Percentiles rank a stretch among this genome's conserved stretches.
Conservation (phyloP, 225 moss, liverwort and hornwort species). For the Polytrichum formosum region DNA sequence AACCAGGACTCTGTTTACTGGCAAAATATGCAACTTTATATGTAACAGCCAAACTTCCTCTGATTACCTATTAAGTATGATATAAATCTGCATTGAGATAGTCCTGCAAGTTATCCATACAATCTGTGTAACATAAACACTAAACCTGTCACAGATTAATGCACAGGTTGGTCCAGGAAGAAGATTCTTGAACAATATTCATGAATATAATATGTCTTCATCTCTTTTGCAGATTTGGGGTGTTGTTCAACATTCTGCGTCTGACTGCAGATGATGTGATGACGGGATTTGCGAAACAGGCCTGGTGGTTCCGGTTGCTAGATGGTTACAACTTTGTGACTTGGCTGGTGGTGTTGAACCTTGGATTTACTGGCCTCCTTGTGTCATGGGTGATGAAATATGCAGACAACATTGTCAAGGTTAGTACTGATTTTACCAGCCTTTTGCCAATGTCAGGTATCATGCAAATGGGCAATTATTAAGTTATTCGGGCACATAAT, state of each 20-base stretch:
- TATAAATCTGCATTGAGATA: too few relatives aligned
- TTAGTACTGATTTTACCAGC: conserved; percentile 11
- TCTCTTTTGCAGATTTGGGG: conserved; percentile 60
- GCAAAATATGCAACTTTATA: conserved; percentile 95
- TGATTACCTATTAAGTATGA: too few relatives aligned
- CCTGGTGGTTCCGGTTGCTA: conserved; percentile 75
- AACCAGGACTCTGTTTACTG: conserved; percentile 83
- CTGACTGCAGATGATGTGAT: conserved; percentile 60
- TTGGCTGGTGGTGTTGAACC: conserved; percentile 76
- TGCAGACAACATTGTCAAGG: conserved; percentile 97
- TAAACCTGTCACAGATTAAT: too few relatives aligned
- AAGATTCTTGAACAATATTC: too few relatives aligned
- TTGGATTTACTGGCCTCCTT: conserved; percentile 81
- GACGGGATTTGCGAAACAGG: conserved; percentile 38
- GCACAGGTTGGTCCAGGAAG: too few relatives aligned
- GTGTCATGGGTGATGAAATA: conserved; percentile 99
- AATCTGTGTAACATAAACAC: too few relatives aligned
- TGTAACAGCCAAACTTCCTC: conserved; percentile 37
- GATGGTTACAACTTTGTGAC: conserved; percentile 66
- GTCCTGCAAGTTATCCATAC: too few relatives aligned
- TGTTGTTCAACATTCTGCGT: conserved; percentile 72
- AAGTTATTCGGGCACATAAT: too few relatives aligned
- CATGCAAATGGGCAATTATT: too few relatives aligned
- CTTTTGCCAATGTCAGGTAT: neutral
- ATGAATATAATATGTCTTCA: too few relatives aligned